Conservation (phyloP, 73 alveolate species). For the Tetrahymena borealis region DNA sequence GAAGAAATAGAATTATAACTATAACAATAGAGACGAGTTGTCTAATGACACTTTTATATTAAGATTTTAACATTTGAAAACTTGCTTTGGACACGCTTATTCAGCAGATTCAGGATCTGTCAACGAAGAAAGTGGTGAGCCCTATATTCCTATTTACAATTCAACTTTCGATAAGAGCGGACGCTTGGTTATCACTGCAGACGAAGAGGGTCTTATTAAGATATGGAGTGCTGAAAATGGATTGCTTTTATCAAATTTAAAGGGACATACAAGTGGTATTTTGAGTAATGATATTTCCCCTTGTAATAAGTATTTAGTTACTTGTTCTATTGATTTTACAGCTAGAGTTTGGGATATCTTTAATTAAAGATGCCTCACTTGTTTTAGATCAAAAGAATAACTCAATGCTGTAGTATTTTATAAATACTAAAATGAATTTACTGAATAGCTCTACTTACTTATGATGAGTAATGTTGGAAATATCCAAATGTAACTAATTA, state of each 20-base stretch:
- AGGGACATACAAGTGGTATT: slow-evolving; percentile 39
- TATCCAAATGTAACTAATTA: not conserved
- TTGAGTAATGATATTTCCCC: slow-evolving; percentile 28
- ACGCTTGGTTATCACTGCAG: slow-evolving; percentile 25
- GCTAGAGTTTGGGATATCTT: slow-evolving; percentile 39
- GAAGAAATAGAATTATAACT: not conserved
- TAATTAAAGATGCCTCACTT: not conserved
- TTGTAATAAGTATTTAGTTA: slow-evolving; percentile 38
- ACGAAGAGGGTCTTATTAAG: slow-evolving; percentile 37
- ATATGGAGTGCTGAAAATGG: slow-evolving; percentile 44
- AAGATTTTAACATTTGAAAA: slow-evolving; percentile 13
- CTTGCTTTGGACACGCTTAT: slow-evolving; percentile 43
- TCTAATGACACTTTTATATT: not conserved
- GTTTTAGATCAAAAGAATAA: not conserved
- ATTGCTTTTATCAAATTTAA: slow-evolving; percentile 5
- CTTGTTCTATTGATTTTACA: slow-evolving; percentile 33
- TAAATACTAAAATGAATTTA: not conserved
- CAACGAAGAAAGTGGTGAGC: slow-evolving; percentile 34
- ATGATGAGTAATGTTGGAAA: not conserved
- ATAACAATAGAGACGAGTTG: not conserved
- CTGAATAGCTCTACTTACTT: not conserved
- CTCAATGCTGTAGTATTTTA: not conserved
- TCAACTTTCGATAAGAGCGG: slow-evolving; percentile 35
- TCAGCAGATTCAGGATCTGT: slow-evolving; percentile 16
- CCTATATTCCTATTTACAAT: slow-evolving; percentile 37